A percentile compares a stretch with the other conserved stretches of the same genome.
Evolutionary conservation across 2,329 filamentous ascomycete species (phyloP).

Genomic region (Escovopsis sp.): DNA sequence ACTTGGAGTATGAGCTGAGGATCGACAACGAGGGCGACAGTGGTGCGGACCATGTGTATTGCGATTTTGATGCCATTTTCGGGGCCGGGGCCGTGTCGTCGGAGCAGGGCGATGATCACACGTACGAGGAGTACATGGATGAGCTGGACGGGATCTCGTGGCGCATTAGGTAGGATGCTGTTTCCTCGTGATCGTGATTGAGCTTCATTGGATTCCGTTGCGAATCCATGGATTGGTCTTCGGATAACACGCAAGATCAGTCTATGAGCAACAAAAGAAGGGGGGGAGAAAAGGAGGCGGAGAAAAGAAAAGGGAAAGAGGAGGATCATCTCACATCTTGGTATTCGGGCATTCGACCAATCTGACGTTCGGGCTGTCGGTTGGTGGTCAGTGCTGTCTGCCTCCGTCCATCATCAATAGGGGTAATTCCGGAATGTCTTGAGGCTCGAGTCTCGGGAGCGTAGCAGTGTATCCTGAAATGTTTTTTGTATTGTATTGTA

Average conservation of each 20-base stretch:
- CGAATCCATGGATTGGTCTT: background rate
- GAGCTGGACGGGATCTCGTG: conserved; percentile 41
- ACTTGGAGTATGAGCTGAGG: conserved; percentile 25
- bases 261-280: conserved; percentile 1
- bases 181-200: background rate
- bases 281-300: no score
- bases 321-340: background rate
- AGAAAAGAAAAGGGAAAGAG: background rate
- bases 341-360: no score
- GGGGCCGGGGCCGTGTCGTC: conserved; percentile 11
- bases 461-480: no score
- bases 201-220: no score
- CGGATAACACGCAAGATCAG: background rate
- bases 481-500: conserved; percentile 4
- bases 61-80: conserved; percentile 33
- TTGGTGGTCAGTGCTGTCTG: no score
- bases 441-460: no score
- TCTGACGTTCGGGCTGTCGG: no score
- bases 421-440: no score
- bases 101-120: conserved; percentile 23
- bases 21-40: conserved; percentile 24
- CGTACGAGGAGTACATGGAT: conserved; percentile 40
- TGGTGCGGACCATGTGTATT: conserved; percentile 37
- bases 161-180: conserved; percentile 6
- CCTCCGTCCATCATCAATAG: no score